These are phyloP conservation scores for Ceratobasidium sp. DNA, from an alignment of 1,284 basidiomycete genomes.

Conservation along the genomic window DNA sequence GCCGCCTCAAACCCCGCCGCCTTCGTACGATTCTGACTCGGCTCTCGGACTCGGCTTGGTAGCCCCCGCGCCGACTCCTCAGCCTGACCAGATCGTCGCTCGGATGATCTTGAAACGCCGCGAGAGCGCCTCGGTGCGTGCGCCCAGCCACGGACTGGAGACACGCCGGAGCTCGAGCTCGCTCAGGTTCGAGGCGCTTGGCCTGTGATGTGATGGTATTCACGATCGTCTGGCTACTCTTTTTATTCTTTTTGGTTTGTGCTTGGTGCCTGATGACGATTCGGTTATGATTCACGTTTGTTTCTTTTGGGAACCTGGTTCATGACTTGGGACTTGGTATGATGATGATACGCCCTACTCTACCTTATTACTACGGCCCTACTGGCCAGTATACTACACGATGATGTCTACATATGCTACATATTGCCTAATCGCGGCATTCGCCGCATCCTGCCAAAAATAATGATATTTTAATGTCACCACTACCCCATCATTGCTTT, in stretches of 20 bases:
- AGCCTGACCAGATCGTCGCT: slow-evolving; percentile 42
- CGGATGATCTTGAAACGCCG: slow-evolving; percentile 44
- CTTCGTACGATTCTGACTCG: slow-evolving; percentile 30
- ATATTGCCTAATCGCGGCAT: slow-evolving; percentile 41
- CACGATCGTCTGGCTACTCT: not conserved
- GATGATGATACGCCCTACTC: slow-evolving; percentile 15
- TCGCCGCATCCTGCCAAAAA: slow-evolving; percentile 36
- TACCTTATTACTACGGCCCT: slow-evolving; percentile 5
- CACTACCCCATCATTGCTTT: not conserved
- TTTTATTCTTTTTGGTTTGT: slow-evolving; percentile 1
- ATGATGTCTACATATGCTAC: slow-evolving; percentile 20
- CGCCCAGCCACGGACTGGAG: slow-evolving; percentile 27
- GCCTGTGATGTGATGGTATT: not conserved
- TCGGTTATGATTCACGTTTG: slow-evolving; percentile 21
- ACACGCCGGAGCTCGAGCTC: slow-evolving; percentile 38
- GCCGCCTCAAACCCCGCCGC: slow-evolving; percentile 30
- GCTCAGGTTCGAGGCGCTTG: slow-evolving; percentile 35
- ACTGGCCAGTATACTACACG: slow-evolving; percentile 16
- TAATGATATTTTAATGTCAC: not conserved
- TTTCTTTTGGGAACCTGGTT: slow-evolving; percentile 18
- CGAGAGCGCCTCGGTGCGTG: slow-evolving; percentile 28
- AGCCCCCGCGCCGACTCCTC: slow-evolving; percentile 1
- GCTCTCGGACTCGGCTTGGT: slow-evolving; percentile 31
- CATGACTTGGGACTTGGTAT: slow-evolving; percentile 12
- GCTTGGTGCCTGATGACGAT: slow-evolving; percentile 10